These are phyloP conservation scores for Candida boleticola DNA, from an alignment of 805 yeast species.

Conservation along the genomic window DNA sequence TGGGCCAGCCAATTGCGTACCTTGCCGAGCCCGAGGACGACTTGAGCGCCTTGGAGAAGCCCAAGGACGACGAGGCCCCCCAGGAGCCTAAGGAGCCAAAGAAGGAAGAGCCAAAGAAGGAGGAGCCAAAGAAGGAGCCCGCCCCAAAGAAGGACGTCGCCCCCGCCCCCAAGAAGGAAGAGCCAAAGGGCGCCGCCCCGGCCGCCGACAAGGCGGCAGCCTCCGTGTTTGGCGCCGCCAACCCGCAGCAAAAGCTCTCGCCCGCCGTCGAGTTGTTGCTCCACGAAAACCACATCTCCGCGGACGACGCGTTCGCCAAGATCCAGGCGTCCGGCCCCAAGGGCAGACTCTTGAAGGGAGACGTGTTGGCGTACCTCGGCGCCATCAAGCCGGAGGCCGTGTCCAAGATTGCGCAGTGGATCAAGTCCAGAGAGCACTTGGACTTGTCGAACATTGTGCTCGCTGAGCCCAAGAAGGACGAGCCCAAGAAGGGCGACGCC, in stretches of 20 bases:
- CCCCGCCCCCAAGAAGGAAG: slow-evolving; percentile 13
- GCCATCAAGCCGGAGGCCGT: slow-evolving; percentile 58
- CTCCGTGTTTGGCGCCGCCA: slow-evolving; percentile 43
- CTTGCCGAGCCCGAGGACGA: slow-evolving; percentile 89
- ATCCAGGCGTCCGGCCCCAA: slow-evolving; percentile 86
- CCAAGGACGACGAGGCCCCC: slow-evolving; percentile 37
- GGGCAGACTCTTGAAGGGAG: slow-evolving; percentile 88
- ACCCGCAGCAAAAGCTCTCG: slow-evolving; percentile 61
- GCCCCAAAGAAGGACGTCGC: slow-evolving; percentile 6
- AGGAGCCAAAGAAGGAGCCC: slow-evolving; percentile 15
- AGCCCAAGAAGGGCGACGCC: slow-evolving; percentile 11
- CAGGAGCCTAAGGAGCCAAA: slow-evolving; percentile 7
- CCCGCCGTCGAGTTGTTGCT: slow-evolving; percentile 79
- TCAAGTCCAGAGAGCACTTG: slow-evolving; percentile 57
- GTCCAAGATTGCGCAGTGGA: slow-evolving; percentile 49
- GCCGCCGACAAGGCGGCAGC: slow-evolving; percentile 5
- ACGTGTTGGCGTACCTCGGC: slow-evolving; percentile 82
- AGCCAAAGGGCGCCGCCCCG: slow-evolving; percentile 13
- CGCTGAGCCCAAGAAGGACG: slow-evolving; percentile 25
- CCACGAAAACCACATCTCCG: slow-evolving; percentile 58
- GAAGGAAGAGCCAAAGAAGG: slow-evolving; percentile 16
- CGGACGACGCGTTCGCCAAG: slow-evolving; percentile 65
- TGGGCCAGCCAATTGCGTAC: slow-evolving; percentile 87
- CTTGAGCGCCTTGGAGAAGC: slow-evolving; percentile 58
- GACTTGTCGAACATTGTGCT: slow-evolving; percentile 69